Percentiles rank a stretch among this genome's conserved stretches.
Conservation (phyloP, 2,329 filamentous ascomycete genomes). For the Clonostachys rosea region DNA sequence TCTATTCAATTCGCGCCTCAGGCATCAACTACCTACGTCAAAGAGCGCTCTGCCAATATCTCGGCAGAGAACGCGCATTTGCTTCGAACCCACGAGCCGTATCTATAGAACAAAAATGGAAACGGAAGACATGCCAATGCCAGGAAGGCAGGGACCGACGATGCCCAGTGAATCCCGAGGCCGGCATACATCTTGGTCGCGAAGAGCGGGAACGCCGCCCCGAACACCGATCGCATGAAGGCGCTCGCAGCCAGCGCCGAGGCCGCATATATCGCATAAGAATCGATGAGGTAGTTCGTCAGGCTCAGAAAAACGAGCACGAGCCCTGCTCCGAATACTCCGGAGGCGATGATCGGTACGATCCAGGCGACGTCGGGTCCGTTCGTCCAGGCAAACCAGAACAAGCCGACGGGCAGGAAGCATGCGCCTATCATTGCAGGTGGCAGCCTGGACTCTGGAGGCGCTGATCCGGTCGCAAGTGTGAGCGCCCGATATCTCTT, state of each 20-base stretch:
- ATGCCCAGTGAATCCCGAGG: constrained; percentile 67
- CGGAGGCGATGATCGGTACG: constrained; percentile 26
- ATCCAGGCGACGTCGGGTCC: constrained; percentile 45
- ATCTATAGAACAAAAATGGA: constrained; percentile 57
- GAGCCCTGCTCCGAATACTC: constrained; percentile 44
- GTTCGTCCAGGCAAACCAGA: constrained; percentile 58
- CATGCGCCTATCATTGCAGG: constrained; percentile 49
- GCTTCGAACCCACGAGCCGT: constrained; percentile 43
- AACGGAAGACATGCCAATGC: constrained; percentile 55
- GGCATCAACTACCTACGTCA: too few relatives aligned
- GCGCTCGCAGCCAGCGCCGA: constrained; percentile 64
- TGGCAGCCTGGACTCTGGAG: constrained; percentile 50
- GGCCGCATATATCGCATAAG: constrained; percentile 66
- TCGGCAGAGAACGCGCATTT: constrained; percentile 51
- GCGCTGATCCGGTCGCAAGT: not conserved
- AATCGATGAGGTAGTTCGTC: constrained; percentile 58
- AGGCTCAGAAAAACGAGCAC: constrained; percentile 56
- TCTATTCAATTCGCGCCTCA: too few relatives aligned
- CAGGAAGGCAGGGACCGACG: constrained; percentile 63
- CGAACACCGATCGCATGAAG: constrained; percentile 62
- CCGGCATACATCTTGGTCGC: constrained; percentile 44
- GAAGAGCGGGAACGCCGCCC: constrained; percentile 64
- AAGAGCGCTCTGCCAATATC: not conserved
- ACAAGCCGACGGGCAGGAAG: constrained; percentile 48
- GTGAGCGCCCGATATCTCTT: not conserved